phyloP scores from a whole-genome alignment of 2,329 filamentous ascomycete species.

The Leptographium procerum region DNA sequence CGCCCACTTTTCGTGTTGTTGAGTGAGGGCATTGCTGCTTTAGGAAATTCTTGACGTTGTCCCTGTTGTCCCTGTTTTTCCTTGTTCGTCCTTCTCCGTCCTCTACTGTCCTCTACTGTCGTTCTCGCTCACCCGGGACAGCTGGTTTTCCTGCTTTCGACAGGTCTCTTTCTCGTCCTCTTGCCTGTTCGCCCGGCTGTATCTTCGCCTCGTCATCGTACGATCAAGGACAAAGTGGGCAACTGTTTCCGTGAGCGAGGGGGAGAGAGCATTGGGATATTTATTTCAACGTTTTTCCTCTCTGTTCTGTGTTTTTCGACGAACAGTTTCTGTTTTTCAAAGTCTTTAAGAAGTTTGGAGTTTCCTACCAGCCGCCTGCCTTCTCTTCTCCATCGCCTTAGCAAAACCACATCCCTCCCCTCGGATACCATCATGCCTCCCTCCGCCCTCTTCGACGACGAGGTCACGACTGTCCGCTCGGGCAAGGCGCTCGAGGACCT shows the following conservation, averaged over 20 bases:
- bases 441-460: constrained; percentile 16
- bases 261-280: background rate
- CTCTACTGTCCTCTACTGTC: no score
- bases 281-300: background rate
- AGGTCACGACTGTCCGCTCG: background rate
- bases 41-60: constrained; percentile 6
- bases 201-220: background rate
- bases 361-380: background rate
- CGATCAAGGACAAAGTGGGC: background rate
- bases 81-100: no score
- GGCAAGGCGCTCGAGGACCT: constrained; percentile 21
- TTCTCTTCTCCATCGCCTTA: background rate
- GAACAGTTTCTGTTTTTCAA: no score
- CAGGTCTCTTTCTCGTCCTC: background rate
- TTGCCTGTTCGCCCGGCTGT: background rate
- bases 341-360: no score
- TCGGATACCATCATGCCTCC: constrained; percentile 17
- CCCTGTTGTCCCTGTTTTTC: background rate
- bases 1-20: constrained; percentile 2
- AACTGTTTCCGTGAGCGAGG: background rate
- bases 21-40: background rate
- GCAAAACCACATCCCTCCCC: background rate
- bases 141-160: no score
- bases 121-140: no score
- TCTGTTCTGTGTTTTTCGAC: no score